Conservation (phyloP, 2,329 filamentous ascomycete genomes). For the Aspergillus sp. region DNA sequence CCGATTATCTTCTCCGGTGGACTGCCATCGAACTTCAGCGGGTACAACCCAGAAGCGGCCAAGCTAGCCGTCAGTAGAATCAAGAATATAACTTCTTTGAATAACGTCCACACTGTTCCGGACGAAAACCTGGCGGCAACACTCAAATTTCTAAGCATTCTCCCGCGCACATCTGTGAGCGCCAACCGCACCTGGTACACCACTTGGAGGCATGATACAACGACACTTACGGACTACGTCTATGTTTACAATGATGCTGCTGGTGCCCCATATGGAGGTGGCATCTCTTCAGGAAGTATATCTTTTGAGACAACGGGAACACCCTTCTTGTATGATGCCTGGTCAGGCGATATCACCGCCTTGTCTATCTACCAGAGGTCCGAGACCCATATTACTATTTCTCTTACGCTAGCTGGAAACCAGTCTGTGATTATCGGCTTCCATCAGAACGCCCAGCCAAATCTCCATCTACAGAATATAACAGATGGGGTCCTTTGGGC, state of each 20-base stretch:
- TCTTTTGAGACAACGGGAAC: conserved; percentile 30
- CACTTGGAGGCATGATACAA: conserved; percentile 36
- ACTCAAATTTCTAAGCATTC: conserved; percentile 34
- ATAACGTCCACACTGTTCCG: conserved; percentile 40
- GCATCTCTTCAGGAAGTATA: conserved; percentile 24
- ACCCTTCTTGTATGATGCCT: conserved; percentile 46
- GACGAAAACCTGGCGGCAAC: conserved; percentile 32
- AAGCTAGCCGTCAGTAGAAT: conserved; percentile 18
- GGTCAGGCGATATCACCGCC: conserved; percentile 42
- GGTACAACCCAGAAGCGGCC: background rate
- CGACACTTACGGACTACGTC: conserved; percentile 34
- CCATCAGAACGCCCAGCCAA: background rate
- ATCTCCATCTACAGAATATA: conserved; percentile 13
- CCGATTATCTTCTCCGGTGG: conserved; percentile 48
- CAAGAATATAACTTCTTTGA: conserved; percentile 22
- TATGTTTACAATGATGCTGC: conserved; percentile 45
- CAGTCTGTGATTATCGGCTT: conserved; percentile 46
- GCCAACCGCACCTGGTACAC: conserved; percentile 38
- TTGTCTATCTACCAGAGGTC: conserved; percentile 35
- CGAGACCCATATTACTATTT: conserved; percentile 32
- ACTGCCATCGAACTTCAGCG: conserved; percentile 26
- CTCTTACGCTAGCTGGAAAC: conserved; percentile 40
- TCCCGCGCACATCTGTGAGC: conserved; percentile 31
- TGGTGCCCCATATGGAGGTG: background rate
- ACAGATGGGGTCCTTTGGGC: background rate